Evolutionary conservation across 2,329 filamentous ascomycete species (phyloP).

Genomic region (Fusarium annulatum): DNA sequence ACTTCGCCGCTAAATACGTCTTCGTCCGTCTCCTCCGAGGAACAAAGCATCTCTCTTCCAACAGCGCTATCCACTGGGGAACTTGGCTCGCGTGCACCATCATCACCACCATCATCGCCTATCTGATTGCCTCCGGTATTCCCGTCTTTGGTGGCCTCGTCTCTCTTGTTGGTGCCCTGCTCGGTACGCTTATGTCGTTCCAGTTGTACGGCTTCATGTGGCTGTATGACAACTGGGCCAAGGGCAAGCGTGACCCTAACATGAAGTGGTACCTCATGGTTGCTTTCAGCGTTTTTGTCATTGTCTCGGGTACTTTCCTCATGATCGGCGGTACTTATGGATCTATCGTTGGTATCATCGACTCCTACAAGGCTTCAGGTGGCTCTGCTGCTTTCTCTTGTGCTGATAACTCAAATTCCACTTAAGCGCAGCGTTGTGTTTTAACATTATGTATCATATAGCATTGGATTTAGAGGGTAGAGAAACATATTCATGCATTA

Average conservation of each 20-base stretch:
- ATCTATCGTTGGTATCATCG: slow-evolving; percentile 51
- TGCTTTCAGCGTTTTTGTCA: slow-evolving; percentile 23
- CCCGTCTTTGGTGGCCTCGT: slow-evolving; percentile 45
- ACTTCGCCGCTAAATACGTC: slow-evolving; percentile 37
- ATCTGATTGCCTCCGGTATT: slow-evolving; percentile 42
- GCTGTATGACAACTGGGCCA: slow-evolving; percentile 44
- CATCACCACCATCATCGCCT: slow-evolving; percentile 42
- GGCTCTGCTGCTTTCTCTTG: slow-evolving; percentile 56
- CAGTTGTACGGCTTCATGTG: slow-evolving; percentile 47
- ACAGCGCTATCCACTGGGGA: slow-evolving; percentile 46
- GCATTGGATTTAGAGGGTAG: slow-evolving; percentile 2
- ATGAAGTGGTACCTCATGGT: slow-evolving; percentile 32
- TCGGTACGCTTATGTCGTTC: slow-evolving; percentile 47
- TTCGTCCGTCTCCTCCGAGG: slow-evolving; percentile 42
- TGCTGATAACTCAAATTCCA: slow-evolving; percentile 55
- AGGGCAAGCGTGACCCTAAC: slow-evolving; percentile 22
- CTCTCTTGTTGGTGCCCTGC: slow-evolving; percentile 46
- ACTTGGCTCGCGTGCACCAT: slow-evolving; percentile 48
- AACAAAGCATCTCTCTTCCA: slow-evolving; percentile 46
- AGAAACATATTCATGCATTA: neutral
- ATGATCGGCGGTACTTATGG: slow-evolving; percentile 60
- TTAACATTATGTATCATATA: neutral
- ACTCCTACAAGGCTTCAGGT: slow-evolving; percentile 49
- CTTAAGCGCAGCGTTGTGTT: slow-evolving; percentile 4
- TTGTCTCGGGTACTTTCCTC: slow-evolving; percentile 49